Conservation (phyloP, 2,329 filamentous ascomycete species). For the Dothideomycetidae sp. region DNA sequence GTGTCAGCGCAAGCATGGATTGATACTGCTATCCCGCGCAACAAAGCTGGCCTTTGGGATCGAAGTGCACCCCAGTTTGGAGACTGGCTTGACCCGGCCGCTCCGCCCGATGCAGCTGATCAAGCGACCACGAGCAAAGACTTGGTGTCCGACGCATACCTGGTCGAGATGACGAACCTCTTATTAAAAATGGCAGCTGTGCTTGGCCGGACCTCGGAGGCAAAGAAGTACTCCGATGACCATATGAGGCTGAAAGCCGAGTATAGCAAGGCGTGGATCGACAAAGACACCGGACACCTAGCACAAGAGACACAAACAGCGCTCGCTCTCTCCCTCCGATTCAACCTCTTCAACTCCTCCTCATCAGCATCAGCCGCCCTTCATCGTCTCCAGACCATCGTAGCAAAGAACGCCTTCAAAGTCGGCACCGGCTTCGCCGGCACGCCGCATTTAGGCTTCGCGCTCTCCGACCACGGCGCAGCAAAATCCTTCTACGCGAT, state of each 20-base stretch:
- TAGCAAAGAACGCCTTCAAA: slow-evolving; percentile 15
- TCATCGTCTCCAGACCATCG: slow-evolving; percentile 16
- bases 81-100: slow-evolving; percentile 30
- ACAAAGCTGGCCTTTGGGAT: slow-evolving; percentile 24
- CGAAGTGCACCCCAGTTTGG: slow-evolving; percentile 23
- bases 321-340: slow-evolving; percentile 16
- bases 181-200: slow-evolving; percentile 19
- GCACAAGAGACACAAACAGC: slow-evolving; percentile 23
- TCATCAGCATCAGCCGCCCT: slow-evolving; percentile 12
- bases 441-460: slow-evolving; percentile 35
- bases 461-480: slow-evolving; percentile 11
- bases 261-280: slow-evolving; percentile 21
- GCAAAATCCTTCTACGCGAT: slow-evolving; percentile 28
- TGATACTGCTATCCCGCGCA: slow-evolving; percentile 22
- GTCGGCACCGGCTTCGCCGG: slow-evolving; percentile 38
- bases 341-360: slow-evolving; percentile 15
- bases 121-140: slow-evolving; percentile 21
- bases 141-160: slow-evolving; percentile 28
- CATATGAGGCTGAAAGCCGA: slow-evolving; percentile 14
- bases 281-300: slow-evolving; percentile 17
- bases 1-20: slow-evolving; percentile 25
- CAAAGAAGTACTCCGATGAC: slow-evolving; percentile 15
- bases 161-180: slow-evolving; percentile 23
- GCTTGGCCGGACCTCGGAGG: slow-evolving; percentile 16
- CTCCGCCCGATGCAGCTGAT: slow-evolving; percentile 23